These are phyloP conservation scores for Fusarium sp. DNA, from an alignment of 2,329 filamentous ascomycete species.

Conservation along the genomic window DNA sequence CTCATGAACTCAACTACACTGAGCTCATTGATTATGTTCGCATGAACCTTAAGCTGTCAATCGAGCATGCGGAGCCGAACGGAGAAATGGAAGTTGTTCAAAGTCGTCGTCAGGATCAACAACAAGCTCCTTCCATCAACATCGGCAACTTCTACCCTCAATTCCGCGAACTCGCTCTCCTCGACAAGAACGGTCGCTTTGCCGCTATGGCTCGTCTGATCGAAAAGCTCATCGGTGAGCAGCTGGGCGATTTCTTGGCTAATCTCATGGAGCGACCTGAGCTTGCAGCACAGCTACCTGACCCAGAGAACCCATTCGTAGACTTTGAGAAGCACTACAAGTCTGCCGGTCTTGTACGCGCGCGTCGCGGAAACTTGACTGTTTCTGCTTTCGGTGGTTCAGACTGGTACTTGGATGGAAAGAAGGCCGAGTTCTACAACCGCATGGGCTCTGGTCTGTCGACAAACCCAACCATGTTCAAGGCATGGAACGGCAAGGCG, in stretches of 20 bases:
- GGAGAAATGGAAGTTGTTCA: constrained; percentile 20
- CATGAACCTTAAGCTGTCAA: constrained; percentile 13
- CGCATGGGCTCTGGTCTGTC: constrained; percentile 29
- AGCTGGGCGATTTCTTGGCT: constrained; percentile 8
- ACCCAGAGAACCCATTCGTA: neutral
- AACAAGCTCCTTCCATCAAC: neutral
- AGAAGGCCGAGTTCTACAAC: constrained; percentile 28
- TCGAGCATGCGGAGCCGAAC: constrained; percentile 13
- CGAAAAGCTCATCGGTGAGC: constrained; percentile 2
- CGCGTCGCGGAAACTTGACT: constrained; percentile 15
- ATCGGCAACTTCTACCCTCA: constrained; percentile 21
- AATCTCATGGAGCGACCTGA: constrained; percentile 20
- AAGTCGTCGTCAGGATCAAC: constrained; percentile 15
- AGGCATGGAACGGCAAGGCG: constrained; percentile 32
- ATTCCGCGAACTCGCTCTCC: constrained; percentile 5
- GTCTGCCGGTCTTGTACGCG: constrained; percentile 12
- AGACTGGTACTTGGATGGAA: constrained; percentile 28
- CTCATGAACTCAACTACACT: constrained; percentile 12
- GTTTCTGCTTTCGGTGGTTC: constrained; percentile 29
- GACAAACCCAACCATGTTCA: constrained; percentile 32
- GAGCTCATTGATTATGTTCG: constrained; percentile 2
- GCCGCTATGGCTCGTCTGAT: constrained; percentile 19
- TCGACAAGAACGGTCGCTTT: constrained; percentile 2
- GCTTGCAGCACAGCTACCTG: neutral
- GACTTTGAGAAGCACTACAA: constrained; percentile 13